Percentiles rank a stretch among this genome's conserved stretches.
These are phyloP conservation scores for Eimeria brunetti DNA, from an alignment of 169 alveolate species.

Conservation along the genomic window DNA sequence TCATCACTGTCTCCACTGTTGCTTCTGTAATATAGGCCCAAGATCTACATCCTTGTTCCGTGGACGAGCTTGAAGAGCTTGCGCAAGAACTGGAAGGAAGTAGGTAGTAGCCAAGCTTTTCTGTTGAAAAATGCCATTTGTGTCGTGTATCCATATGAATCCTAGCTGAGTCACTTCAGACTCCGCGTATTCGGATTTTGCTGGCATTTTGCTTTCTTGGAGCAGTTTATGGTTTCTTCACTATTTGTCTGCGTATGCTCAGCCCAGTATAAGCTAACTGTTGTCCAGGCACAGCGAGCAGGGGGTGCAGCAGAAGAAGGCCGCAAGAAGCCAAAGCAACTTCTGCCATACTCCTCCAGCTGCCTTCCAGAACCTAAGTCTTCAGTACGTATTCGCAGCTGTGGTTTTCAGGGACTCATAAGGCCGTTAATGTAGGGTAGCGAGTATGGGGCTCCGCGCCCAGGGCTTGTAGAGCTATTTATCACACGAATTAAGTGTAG, in stretches of 20 bases:
- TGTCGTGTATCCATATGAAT: background rate
- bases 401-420: background rate
- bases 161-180: background rate
- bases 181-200: background rate
- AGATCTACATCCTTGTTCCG: conserved; percentile 66
- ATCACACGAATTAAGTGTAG: no score
- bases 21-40: conserved; percentile 64
- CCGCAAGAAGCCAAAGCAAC: conserved; percentile 77
- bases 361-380: conserved; percentile 81
- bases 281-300: conserved; percentile 78
- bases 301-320: conserved; percentile 40
- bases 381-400: conserved; percentile 38
- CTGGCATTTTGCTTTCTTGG: background rate
- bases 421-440: background rate
- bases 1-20: background rate
- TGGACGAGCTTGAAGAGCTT: conserved; percentile 79
- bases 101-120: conserved; percentile 14
- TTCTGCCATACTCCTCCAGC: conserved; percentile 78
- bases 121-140: background rate
- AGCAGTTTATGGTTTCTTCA: background rate
- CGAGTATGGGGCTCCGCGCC: background rate
- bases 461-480: no score
- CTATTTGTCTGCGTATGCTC: background rate
- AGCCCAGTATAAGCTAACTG: conserved; percentile 79
- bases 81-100: conserved; percentile 80